Evolutionary conservation across 768 basidiomycete species (phyloP).

Genomic region (Pulveroboletus sp.): DNA sequence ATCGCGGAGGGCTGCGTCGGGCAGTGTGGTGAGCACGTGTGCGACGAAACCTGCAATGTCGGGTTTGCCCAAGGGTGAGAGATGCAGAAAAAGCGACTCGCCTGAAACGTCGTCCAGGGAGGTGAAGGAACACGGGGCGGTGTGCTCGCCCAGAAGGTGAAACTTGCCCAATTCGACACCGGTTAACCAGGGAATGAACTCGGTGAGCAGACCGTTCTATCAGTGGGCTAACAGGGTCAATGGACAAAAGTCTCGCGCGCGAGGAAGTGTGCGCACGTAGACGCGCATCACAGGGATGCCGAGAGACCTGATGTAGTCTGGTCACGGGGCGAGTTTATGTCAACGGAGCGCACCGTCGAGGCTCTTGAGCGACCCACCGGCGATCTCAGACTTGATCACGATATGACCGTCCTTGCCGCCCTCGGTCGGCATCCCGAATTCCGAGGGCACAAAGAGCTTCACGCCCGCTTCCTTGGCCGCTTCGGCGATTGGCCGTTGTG

Average conservation of each 20-base stretch:
- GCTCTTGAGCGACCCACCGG: constrained; percentile 17
- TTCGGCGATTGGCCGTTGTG: constrained; percentile 29
- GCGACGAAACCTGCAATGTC: constrained; percentile 29
- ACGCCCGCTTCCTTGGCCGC: constrained; percentile 37
- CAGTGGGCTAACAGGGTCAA: too few relatives aligned
- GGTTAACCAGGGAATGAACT: constrained; percentile 30
- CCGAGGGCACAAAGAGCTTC: constrained; percentile 38
- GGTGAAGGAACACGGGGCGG: constrained; percentile 29
- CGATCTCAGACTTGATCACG: constrained; percentile 27
- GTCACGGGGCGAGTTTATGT: neutral
- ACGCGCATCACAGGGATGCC: constrained; percentile 30
- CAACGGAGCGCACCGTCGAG: neutral
- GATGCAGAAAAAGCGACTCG: constrained; percentile 11
- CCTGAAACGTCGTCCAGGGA: constrained; percentile 34
- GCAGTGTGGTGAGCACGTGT: constrained; percentile 31
- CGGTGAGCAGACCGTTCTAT: constrained; percentile 35
- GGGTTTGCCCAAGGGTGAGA: too few relatives aligned
- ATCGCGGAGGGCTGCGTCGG: constrained; percentile 25
- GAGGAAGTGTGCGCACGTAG: constrained; percentile 33
- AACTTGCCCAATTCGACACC: constrained; percentile 29
- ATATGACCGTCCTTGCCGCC: constrained; percentile 27
- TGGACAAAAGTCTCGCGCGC: too few relatives aligned
- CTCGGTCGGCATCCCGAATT: constrained; percentile 35
- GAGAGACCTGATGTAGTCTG: constrained; percentile 29
- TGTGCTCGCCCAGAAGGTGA: constrained; percentile 32